Conservation (phyloP, 257 asterid genomes). For the Nicotiana otophora region DNA sequence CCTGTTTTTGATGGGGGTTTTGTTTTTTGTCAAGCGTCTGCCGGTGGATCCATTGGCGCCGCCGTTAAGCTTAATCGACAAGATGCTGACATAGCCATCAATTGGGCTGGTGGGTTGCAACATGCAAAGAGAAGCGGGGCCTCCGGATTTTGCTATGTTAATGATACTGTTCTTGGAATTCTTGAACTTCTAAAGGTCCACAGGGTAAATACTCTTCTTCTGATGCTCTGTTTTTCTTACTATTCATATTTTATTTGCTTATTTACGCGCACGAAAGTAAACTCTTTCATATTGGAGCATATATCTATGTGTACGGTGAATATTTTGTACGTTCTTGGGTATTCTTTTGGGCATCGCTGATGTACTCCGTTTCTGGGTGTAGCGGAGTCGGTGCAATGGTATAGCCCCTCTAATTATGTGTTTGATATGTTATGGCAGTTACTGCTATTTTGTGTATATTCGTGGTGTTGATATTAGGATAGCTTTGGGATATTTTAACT, state of each 20-base stretch:
- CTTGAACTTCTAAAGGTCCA: constrained; percentile 72
- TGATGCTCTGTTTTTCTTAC: neutral
- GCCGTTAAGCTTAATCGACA: constrained; percentile 63
- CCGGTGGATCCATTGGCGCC: constrained; percentile 87
- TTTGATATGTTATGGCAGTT: neutral
- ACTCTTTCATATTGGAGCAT: neutral
- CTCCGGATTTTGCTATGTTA: constrained; percentile 74
- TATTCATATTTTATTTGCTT: neutral
- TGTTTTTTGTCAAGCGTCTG: constrained; percentile 65
- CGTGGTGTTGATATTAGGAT: neutral
- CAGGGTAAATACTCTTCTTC: constrained; percentile 30
- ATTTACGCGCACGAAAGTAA: neutral
- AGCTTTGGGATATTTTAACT: neutral
- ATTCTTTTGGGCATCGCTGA: neutral
- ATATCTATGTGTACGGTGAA: neutral
- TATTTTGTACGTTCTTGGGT: neutral
- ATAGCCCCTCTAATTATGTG: neutral
- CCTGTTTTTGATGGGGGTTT: constrained; percentile 62
- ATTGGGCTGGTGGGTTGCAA: constrained; percentile 93
- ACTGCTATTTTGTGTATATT: neutral
- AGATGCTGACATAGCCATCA: constrained; percentile 79
- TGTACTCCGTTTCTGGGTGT: neutral
- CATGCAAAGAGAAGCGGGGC: constrained; percentile 87
- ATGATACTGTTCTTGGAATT: constrained; percentile 78
- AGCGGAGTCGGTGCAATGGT: no score